Conservation (phyloP, 2,329 filamentous ascomycete genomes). For the Diaporthe citriasiana region DNA sequence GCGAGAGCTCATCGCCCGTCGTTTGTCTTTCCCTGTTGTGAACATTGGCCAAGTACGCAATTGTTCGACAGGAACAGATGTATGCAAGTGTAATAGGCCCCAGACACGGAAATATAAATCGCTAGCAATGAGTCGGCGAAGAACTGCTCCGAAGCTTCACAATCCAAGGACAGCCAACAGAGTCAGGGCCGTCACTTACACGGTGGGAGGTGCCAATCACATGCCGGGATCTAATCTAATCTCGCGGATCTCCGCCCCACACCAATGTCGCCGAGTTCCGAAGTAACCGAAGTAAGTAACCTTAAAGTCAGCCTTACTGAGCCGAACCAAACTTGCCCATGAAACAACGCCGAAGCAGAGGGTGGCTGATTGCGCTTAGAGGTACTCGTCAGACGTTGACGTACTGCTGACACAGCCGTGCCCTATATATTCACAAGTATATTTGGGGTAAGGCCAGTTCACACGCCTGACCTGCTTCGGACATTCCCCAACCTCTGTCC, state of each 20-base stretch:
- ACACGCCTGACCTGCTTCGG: constrained; percentile 41
- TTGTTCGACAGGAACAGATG: background rate
- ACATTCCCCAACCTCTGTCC: constrained; percentile 47
- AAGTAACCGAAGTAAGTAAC: constrained; percentile 28
- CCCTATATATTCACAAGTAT: constrained; percentile 3
- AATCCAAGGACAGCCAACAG: background rate
- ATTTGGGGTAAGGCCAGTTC: background rate
- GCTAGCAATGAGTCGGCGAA: background rate
- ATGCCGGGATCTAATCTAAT: constrained; percentile 43
- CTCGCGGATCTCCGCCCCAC: constrained; percentile 15
- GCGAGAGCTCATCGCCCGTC: background rate
- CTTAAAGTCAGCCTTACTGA: constrained; percentile 10
- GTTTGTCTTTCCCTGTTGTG: constrained; percentile 7
- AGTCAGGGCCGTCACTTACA: constrained; percentile 21
- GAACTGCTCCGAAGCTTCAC: background rate
- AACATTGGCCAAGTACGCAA: background rate
- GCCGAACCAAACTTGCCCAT: background rate
- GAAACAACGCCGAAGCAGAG: constrained; percentile 5
- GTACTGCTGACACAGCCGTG: constrained; percentile 30
- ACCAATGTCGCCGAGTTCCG: constrained; percentile 9
- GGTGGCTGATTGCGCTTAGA: background rate
- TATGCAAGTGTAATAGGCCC: background rate
- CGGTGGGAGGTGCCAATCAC: constrained; percentile 3
- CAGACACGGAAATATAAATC: background rate
- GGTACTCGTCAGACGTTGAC: constrained; percentile 27